Conservation (phyloP, 2,329 filamentous ascomycete genomes). For the Thielaviopsis punctulata region DNA sequence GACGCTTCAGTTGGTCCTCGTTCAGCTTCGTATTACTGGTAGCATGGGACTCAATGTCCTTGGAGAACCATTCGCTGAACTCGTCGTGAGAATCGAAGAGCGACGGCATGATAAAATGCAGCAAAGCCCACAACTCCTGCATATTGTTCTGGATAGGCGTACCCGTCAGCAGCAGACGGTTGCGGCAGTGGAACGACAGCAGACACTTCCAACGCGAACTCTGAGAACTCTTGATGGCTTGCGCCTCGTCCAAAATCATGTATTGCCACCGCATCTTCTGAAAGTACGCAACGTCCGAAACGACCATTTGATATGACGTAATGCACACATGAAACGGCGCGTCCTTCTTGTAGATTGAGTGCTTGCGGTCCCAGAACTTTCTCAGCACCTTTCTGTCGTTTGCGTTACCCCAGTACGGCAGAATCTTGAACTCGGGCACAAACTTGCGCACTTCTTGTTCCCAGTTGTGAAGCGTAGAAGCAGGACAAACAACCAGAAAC, state of each 20-base stretch:
- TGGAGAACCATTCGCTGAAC: slow-evolving; percentile 87
- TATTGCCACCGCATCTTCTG: slow-evolving; percentile 99
- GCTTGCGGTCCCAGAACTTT: slow-evolving; percentile 98
- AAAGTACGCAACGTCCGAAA: slow-evolving; percentile 91
- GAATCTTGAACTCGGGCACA: slow-evolving; percentile 81
- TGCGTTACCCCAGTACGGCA: slow-evolving; percentile 94
- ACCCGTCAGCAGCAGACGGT: slow-evolving; percentile 81
- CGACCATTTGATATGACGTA: slow-evolving; percentile 93
- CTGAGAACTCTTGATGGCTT: slow-evolving; percentile 95
- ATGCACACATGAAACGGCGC: slow-evolving; percentile 91
- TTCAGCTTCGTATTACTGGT: slow-evolving; percentile 99
- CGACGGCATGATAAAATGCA: slow-evolving; percentile 99
- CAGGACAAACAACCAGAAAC: slow-evolving; percentile 88
- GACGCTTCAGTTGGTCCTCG: slow-evolving; percentile 86
- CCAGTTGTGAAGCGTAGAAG: slow-evolving; percentile 97
- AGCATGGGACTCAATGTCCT: slow-evolving; percentile 93
- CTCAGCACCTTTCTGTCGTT: slow-evolving; percentile 88
- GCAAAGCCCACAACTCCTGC: slow-evolving; percentile 93
- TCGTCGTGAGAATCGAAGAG: slow-evolving; percentile 89
- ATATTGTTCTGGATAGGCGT: slow-evolving; percentile 99
- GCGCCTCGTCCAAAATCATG: slow-evolving; percentile 97
- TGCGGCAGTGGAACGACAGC: slow-evolving; percentile 85
- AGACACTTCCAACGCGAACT: slow-evolving; percentile 96
- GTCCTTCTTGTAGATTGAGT: slow-evolving; percentile 85
- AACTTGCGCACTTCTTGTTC: slow-evolving; percentile 95